Evolutionary conservation across 2,329 filamentous ascomycete species (phyloP).

Genomic region (Neurospora sp.): DNA sequence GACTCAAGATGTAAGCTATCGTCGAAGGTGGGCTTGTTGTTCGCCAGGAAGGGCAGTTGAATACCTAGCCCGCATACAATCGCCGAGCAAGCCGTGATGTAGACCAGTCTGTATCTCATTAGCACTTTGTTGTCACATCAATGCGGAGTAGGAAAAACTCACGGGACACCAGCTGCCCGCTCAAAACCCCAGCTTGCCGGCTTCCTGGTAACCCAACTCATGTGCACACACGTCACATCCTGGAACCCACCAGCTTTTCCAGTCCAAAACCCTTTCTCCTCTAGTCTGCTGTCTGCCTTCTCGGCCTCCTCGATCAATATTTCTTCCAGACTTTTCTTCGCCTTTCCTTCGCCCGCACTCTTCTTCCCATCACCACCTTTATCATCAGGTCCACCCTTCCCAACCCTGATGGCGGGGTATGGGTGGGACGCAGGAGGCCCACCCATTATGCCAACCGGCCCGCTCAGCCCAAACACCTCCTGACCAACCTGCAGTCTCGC

Average conservation of each 20-base stretch:
- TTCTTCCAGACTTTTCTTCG: neutral
- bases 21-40: neutral
- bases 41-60: slow-evolving; percentile 16
- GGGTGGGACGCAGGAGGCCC: neutral
- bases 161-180: slow-evolving; percentile 24
- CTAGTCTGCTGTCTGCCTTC: neutral
- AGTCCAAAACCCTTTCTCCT: neutral
- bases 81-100: slow-evolving; percentile 16
- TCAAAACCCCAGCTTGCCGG: slow-evolving; percentile 21
- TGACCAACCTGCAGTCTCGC: slow-evolving; percentile 21
- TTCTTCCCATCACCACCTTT: neutral
- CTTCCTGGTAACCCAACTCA: slow-evolving; percentile 19
- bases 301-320: neutral
- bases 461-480: slow-evolving; percentile 16
- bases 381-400: neutral
- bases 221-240: slow-evolving; percentile 17
- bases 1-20: neutral
- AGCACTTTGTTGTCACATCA: neutral
- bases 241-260: slow-evolving; percentile 18
- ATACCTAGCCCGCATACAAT: slow-evolving; percentile 19
- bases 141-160: slow-evolving; percentile 3
- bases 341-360: neutral
- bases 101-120: slow-evolving; percentile 15
- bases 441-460: neutral
- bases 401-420: too few relatives aligned